Percentiles rank a stretch among this genome's conserved stretches.
Evolutionary conservation across 1,284 basidiomycete species (phyloP).

Genomic region (Thelephora terrestris): DNA sequence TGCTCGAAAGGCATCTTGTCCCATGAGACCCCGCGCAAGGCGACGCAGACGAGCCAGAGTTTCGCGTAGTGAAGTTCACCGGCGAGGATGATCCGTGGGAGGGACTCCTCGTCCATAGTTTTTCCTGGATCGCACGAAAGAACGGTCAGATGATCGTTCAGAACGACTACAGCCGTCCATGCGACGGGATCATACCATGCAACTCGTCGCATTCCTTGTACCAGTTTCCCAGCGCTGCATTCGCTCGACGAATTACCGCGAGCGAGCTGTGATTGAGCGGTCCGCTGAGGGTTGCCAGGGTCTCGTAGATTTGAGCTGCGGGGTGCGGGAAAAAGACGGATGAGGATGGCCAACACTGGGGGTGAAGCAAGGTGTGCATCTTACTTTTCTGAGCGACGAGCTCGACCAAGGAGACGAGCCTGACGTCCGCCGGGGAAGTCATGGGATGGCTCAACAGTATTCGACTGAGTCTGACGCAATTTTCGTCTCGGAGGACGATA

Average conservation of each 20-base stretch:
- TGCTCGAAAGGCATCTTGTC: slow-evolving; percentile 93
- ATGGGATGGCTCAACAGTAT: slow-evolving; percentile 75
- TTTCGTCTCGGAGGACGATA: slow-evolving; percentile 81
- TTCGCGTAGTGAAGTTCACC: slow-evolving; percentile 88
- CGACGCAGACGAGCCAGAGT: slow-evolving; percentile 89
- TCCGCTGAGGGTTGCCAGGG: slow-evolving; percentile 76
- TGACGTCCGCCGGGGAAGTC: slow-evolving; percentile 81
- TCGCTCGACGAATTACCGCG: slow-evolving; percentile 77
- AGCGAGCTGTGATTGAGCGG: slow-evolving; percentile 80
- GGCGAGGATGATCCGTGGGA: slow-evolving; percentile 77
- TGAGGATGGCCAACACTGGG: neutral
- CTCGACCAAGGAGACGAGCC: slow-evolving; percentile 80
- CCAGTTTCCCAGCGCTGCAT: slow-evolving; percentile 82
- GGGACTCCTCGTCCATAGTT: slow-evolving; percentile 73
- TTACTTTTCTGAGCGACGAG: slow-evolving; percentile 85
- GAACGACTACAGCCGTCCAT: slow-evolving; percentile 1
- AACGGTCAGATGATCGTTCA: neutral
- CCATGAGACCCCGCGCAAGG: slow-evolving; percentile 83
- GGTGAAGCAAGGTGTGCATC: slow-evolving; percentile 12
- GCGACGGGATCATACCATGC: slow-evolving; percentile 50
- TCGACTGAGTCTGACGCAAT: slow-evolving; percentile 76
- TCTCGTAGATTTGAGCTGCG: slow-evolving; percentile 83
- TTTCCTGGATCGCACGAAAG: slow-evolving; percentile 38
- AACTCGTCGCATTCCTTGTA: slow-evolving; percentile 78
- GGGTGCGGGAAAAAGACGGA: slow-evolving; percentile 6